These are phyloP conservation scores for Nymphaea colorata DNA, from an alignment of 164 flowering plant species.

Conservation along the genomic window DNA sequence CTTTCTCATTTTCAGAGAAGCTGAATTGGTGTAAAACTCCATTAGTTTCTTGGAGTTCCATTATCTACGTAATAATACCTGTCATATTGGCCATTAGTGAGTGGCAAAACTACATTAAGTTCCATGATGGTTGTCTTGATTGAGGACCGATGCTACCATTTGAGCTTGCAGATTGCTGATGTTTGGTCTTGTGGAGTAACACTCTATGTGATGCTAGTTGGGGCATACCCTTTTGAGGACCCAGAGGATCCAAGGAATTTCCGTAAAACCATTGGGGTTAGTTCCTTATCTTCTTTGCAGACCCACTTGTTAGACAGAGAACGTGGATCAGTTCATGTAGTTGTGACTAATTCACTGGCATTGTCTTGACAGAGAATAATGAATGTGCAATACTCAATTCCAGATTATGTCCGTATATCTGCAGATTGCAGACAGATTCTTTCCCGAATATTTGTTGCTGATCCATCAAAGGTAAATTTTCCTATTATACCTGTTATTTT, in stretches of 20 bases:
- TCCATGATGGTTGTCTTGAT: no score
- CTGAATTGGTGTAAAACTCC: no score
- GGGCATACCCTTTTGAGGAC: constrained; percentile 69
- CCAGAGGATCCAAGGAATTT: constrained; percentile 64
- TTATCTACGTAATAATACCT: no score
- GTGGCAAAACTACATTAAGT: no score
- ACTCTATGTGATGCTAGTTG: constrained; percentile 60
- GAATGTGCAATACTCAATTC: constrained; percentile 56
- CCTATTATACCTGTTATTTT: neutral
- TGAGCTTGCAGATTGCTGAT: constrained; percentile 46
- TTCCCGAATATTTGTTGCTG: constrained; percentile 52
- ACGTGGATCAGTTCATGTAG: no score
- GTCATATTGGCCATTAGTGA: no score
- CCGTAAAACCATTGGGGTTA: constrained; percentile 49
- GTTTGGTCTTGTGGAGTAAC: constrained; percentile 81
- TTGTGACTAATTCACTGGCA: no score
- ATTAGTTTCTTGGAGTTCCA: no score
- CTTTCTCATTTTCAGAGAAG: no score
- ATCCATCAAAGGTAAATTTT: constrained; percentile 49
- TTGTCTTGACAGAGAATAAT: constrained; percentile 35
- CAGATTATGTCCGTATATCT: constrained; percentile 54
- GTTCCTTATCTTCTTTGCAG: constrained; percentile 5
- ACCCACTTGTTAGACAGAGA: no score
- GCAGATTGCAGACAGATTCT: constrained; percentile 49
- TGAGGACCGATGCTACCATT: neutral